Conservation (phyloP, 305 asterid species). For the Euphrasia arctica region DNA sequence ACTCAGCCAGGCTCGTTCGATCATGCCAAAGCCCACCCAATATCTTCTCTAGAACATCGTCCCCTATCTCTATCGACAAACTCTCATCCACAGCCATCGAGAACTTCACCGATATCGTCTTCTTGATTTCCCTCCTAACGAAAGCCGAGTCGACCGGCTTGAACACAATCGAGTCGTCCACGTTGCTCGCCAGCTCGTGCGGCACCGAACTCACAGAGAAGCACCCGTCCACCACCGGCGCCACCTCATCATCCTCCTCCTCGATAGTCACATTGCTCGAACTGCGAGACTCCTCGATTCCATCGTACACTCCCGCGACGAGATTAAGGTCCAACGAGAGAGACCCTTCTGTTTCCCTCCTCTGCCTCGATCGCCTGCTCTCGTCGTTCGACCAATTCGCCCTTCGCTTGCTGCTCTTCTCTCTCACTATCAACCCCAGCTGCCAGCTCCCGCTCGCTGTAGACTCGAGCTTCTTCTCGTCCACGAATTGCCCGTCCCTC, state of each 20-base stretch:
- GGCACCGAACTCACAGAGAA: constrained; percentile 68
- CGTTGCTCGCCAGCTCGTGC: constrained; percentile 56
- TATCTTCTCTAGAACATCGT: constrained; percentile 63
- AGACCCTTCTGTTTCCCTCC: constrained; percentile 44
- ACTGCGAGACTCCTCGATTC: constrained; percentile 57
- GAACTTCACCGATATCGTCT: constrained; percentile 57
- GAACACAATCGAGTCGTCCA: constrained; percentile 68
- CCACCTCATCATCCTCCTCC: constrained; percentile 55
- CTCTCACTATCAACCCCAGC: constrained; percentile 53
- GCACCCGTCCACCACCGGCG: constrained; percentile 34
- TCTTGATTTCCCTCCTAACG: constrained; percentile 73
- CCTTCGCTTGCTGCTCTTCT: constrained; percentile 61
- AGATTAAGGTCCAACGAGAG: constrained; percentile 77
- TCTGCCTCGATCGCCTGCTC: constrained; percentile 39
- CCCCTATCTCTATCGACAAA: constrained; percentile 61
- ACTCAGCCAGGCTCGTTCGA: constrained; percentile 53
- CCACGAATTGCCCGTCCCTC: constrained; percentile 36
- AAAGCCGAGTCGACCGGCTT: constrained; percentile 57
- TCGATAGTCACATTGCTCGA: constrained; percentile 75
- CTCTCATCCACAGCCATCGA: constrained; percentile 51
- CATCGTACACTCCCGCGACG: constrained; percentile 55
- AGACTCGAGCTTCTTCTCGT: constrained; percentile 43
- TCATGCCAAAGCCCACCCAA: constrained; percentile 84
- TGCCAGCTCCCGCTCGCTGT: constrained; percentile 59
- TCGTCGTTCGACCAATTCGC: constrained; percentile 53